Base-by-base conservation (phyloP, 2,329 filamentous ascomycete genomes). In the Neocucurbitaria cava region DNA sequence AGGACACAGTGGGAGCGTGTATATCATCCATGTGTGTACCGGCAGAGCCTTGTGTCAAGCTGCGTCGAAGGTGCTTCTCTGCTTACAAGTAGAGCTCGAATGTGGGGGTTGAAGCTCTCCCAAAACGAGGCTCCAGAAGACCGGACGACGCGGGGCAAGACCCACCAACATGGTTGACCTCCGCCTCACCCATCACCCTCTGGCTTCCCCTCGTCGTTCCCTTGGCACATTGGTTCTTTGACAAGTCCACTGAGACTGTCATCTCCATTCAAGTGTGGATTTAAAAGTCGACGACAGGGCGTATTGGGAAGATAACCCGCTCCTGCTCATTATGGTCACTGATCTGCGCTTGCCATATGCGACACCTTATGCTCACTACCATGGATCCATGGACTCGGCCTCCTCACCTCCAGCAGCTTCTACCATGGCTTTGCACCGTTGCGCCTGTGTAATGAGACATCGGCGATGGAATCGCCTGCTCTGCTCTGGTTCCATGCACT, bases 1-100 rank as follows among this genome's bases (percentile, higher is more conserved):
- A 93, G 53, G 89, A 83, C 77, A 91, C 86, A 17, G 87, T 89
- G n/a, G 87, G 86, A 41, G 86, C 82, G 68, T 90, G 87, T 51
- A 90, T 79, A 64, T 88, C 82, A 72, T 88, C 83, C 87, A 90
- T 89, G 66, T 74, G 79, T 58, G 83, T 77, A 64, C 82, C 82
- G 82, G 84, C 85, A 33, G 35, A 51, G 21, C 18, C 44, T 40
- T 26, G 20, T 20, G 43, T 49, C 51, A 51, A 55, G 47, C 50
- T 55, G 46, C 13, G 21, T 40, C 20, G 21, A 40, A 48, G 15
- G 28, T 33, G 44, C 13, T 38, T 38, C 11, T 10, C 20, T 24
- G 13, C 23, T 7, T 38, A 28, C 6, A 28, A n/a, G n/a, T n/a
- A 20, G 15, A 39, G 45, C 45, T 38, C 24, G 10, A 36, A 36